phyloP scores from a whole-genome alignment of 2,329 filamentous ascomycete genomes.

The Fusarium longipes region DNA sequence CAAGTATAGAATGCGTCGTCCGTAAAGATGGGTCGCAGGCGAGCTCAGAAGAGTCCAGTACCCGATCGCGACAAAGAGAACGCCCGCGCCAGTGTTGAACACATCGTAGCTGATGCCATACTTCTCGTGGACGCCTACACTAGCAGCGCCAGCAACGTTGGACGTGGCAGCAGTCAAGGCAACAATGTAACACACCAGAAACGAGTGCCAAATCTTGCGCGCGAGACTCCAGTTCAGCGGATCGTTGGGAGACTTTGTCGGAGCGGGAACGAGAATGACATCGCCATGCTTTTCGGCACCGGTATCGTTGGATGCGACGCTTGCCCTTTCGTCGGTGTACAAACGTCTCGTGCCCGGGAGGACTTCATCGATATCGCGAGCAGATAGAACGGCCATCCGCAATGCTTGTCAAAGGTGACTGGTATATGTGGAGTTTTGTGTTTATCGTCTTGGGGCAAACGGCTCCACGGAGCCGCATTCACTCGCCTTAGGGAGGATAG shows the following conservation, averaged over 20 bases:
- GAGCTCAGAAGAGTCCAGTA: slow-evolving; percentile 66
- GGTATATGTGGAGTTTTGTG: slow-evolving; percentile 6
- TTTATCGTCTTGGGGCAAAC: slow-evolving; percentile 24
- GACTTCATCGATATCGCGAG: slow-evolving; percentile 39
- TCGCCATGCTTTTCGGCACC: slow-evolving; percentile 52
- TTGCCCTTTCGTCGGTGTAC: slow-evolving; percentile 45
- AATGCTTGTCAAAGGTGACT: slow-evolving; percentile 2
- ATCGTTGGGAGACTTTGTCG: slow-evolving; percentile 64
- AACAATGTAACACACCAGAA: slow-evolving; percentile 64
- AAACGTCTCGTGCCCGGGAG: slow-evolving; percentile 49
- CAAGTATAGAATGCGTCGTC: slow-evolving; percentile 65
- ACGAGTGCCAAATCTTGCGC: slow-evolving; percentile 63
- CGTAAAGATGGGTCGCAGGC: slow-evolving; percentile 65
- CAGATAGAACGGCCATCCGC: slow-evolving; percentile 38
- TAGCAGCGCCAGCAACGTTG: slow-evolving; percentile 65
- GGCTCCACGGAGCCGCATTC: slow-evolving; percentile 41
- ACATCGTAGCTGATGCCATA: slow-evolving; percentile 62
- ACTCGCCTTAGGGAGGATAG: slow-evolving; percentile 37
- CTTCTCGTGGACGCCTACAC: slow-evolving; percentile 61
- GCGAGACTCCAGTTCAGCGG: slow-evolving; percentile 62
- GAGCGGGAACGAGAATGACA: slow-evolving; percentile 64
- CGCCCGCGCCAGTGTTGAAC: slow-evolving; percentile 67
- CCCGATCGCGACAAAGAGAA: slow-evolving; percentile 66
- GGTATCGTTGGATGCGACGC: slow-evolving; percentile 39
- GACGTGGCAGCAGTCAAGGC: slow-evolving; percentile 66